Percentiles rank a stretch among this genome's conserved stretches.
Conservation (phyloP, 208 protist species). For the Leishmania tarentolae region DNA sequence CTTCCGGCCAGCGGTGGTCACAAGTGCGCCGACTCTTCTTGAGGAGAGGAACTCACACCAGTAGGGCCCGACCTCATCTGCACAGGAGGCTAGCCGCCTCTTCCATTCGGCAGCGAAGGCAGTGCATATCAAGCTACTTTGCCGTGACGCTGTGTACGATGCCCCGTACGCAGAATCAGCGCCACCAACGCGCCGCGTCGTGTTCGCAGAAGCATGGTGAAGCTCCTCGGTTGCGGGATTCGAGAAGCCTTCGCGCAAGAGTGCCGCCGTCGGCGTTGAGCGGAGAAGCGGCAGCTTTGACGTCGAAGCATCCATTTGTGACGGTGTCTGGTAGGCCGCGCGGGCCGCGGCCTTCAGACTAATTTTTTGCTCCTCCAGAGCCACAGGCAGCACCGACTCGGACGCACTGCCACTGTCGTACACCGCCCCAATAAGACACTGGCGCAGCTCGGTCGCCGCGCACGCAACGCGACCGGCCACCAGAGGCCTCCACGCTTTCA, state of each 20-base stretch:
- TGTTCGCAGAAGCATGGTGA: background rate
- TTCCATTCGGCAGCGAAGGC: slow-evolving; percentile 1
- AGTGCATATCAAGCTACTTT: background rate
- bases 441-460: slow-evolving; percentile 19
- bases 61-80: slow-evolving; percentile 12
- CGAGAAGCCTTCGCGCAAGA: slow-evolving; percentile 29
- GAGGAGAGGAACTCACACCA: slow-evolving; percentile 26
- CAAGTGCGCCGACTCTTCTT: background rate
- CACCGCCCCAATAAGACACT: slow-evolving; percentile 19
- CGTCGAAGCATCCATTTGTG: background rate
- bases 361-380: slow-evolving; percentile 12
- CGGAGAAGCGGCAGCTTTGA: slow-evolving; percentile 2
- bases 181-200: background rate
- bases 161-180: background rate
- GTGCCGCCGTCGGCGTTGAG: background rate
- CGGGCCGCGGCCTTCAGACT: background rate
- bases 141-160: background rate
- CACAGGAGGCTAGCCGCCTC: slow-evolving; percentile 13
- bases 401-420: background rate
- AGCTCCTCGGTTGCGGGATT: slow-evolving; percentile 23
- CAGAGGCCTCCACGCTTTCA: slow-evolving; percentile 22
- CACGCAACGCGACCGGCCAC: slow-evolving; percentile 10
- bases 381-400: slow-evolving; percentile 3
- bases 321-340: background rate
- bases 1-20: background rate